phyloP scores from a whole-genome alignment of 768 basidiomycete genomes.

The Agrocybe pediades region DNA sequence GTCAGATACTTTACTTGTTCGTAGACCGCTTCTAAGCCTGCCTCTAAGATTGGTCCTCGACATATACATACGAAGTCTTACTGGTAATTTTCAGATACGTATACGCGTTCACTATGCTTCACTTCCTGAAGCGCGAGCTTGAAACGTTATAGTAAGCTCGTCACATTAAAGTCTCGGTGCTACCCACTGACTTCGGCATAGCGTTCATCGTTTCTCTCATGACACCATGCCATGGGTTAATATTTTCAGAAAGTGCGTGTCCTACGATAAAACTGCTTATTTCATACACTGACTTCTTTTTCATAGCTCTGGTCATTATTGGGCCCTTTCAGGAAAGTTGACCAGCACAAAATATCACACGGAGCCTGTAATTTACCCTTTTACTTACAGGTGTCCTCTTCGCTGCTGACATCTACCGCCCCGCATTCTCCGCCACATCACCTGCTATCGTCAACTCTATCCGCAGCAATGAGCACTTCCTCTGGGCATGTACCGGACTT shows the following conservation, averaged over 20 bases:
- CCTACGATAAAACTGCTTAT: neutral
- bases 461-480: slow-evolving; percentile 65
- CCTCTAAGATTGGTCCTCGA: no score
- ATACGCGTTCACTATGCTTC: slow-evolving; percentile 75
- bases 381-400: slow-evolving; percentile 62
- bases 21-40: no score
- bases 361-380: neutral
- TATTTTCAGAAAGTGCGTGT: slow-evolving; percentile 84
- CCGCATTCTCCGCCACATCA: slow-evolving; percentile 69
- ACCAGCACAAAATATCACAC: neutral
- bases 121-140: slow-evolving; percentile 90
- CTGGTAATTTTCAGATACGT: slow-evolving; percentile 44
- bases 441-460: slow-evolving; percentile 63
- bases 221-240: slow-evolving; percentile 88
- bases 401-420: slow-evolving; percentile 80
- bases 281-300: neutral
- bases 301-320: slow-evolving; percentile 85
- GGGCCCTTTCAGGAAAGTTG: slow-evolving; percentile 64
- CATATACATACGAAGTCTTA: no score
- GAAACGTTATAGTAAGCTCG: slow-evolving; percentile 86
- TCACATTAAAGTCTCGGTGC: neutral
- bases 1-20: no score
- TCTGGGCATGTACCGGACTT: slow-evolving; percentile 63
- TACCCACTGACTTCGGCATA: slow-evolving; percentile 23
- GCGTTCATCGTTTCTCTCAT: slow-evolving; percentile 94